phyloP scores from a whole-genome alignment of 2,329 filamentous ascomycete genomes.

The Ceratocystiopsis sp. region DNA sequence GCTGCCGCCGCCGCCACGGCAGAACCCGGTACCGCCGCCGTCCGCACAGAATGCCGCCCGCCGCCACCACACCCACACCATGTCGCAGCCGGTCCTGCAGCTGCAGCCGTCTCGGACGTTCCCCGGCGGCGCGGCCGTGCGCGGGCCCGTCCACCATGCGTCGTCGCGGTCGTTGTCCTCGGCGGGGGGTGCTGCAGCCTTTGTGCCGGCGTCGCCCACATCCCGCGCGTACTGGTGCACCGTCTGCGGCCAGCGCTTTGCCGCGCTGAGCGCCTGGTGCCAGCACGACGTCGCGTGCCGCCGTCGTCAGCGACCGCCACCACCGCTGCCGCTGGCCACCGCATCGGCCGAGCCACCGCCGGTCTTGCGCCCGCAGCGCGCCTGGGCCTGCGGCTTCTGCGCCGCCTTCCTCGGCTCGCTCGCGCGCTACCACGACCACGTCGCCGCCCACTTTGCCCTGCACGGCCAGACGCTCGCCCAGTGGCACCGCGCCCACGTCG shows the following conservation, averaged over 20 bases:
- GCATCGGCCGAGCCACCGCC: too few species aligned
- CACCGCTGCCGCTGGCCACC: conserved; percentile 34
- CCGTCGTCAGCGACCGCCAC: conserved; percentile 29
- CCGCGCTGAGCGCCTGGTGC: conserved; percentile 54
- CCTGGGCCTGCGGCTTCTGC: conserved; percentile 55
- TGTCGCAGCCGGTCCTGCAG: too few species aligned
- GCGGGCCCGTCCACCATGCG: too few species aligned
- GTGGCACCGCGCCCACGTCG: conserved; percentile 53
- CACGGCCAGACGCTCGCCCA: conserved; percentile 45
- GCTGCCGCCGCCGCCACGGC: too few species aligned
- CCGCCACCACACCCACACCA: too few species aligned
- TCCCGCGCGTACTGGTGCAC: conserved; percentile 39
- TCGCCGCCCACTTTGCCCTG: conserved; percentile 48
- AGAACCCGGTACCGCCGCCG: too few species aligned
- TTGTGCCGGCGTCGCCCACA: conserved; percentile 6
- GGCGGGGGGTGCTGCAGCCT: too few species aligned
- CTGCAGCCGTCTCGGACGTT: too few species aligned
- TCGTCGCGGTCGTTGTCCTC: too few species aligned
- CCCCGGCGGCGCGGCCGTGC: too few species aligned
- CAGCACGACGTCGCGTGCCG: conserved; percentile 49
- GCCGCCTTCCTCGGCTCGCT: conserved; percentile 44
- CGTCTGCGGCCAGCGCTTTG: conserved; percentile 46
- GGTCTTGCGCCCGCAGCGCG: conserved; percentile 27
- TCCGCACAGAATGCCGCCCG: too few species aligned
- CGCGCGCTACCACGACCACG: conserved; percentile 51